Percentiles rank a stretch among this genome's conserved stretches.
phyloP scores from a whole-genome alignment of 1,139 yeast genomes.

The Scheffersomyces cryptocercus region DNA sequence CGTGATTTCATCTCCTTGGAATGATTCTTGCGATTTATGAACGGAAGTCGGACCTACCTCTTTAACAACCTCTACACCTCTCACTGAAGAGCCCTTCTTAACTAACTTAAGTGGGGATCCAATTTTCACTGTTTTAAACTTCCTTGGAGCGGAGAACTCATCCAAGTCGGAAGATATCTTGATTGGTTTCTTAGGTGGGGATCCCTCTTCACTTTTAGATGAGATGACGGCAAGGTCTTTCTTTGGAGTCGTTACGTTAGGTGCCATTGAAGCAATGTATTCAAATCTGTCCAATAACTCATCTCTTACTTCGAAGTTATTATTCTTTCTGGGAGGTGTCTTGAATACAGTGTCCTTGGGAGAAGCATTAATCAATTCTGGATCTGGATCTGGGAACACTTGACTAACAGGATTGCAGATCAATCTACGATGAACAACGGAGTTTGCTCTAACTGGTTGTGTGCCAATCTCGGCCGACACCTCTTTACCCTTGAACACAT shows the following conservation, averaged over 20 bases:
- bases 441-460: slow-evolving; percentile 14
- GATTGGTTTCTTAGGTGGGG: neutral
- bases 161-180: slow-evolving; percentile 1
- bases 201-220: neutral
- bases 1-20: slow-evolving; percentile 20
- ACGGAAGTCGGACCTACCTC: neutral
- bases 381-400: slow-evolving; percentile 39
- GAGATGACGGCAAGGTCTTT: neutral
- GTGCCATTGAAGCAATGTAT: neutral
- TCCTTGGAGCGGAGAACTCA: slow-evolving; percentile 10
- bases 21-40: slow-evolving; percentile 4
- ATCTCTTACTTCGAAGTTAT: neutral
- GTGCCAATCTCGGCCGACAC: slow-evolving; percentile 12
- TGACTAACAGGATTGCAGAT: slow-evolving; percentile 5
- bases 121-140: slow-evolving; percentile 37
- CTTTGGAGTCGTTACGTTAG: neutral
- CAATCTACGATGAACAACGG: slow-evolving; percentile 14
- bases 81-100: slow-evolving; percentile 30
- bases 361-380: slow-evolving; percentile 29
- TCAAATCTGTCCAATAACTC: neutral
- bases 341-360: slow-evolving; percentile 21
- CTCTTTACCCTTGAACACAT: slow-evolving; percentile 16
- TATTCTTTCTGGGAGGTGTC: slow-evolving; percentile 24
- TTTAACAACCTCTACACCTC: slow-evolving; percentile 18
- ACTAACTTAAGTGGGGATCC: slow-evolving; percentile 41